A percentile compares a stretch with the other conserved stretches of the same genome.
These are phyloP conservation scores for Rhizophagus prolifer DNA, from an alignment of 192 early-diverging fungal species.

Conservation along the genomic window DNA sequence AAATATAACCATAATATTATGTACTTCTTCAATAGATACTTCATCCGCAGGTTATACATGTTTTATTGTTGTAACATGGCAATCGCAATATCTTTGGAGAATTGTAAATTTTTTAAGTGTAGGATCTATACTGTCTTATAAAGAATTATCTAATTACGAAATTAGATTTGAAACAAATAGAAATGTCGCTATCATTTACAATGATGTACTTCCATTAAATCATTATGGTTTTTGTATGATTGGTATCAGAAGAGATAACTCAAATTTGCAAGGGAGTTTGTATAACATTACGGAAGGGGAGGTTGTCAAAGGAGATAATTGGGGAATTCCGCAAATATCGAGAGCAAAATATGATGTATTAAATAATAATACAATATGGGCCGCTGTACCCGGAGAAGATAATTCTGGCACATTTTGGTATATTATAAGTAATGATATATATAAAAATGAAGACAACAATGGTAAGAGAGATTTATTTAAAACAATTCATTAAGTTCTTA, in stretches of 20 bases:
- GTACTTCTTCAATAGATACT: neutral
- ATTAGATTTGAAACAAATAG: neutral
- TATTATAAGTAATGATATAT: neutral
- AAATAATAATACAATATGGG: neutral
- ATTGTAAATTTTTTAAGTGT: neutral
- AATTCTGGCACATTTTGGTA: neutral
- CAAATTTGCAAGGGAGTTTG: neutral
- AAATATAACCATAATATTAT: neutral
- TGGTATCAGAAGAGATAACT: neutral
- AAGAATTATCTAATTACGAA: neutral
- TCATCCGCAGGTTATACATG: neutral
- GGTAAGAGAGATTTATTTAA: neutral
- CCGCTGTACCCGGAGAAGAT: neutral
- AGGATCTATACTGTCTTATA: neutral
- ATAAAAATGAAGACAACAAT: neutral
- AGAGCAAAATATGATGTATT: neutral
- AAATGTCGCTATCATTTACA: neutral
- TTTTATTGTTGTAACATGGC: neutral
- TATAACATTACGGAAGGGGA: neutral
- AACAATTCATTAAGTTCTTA: neutral
- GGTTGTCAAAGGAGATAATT: neutral
- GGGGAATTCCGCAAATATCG: neutral
- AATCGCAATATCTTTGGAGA: neutral
- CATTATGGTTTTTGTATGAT: neutral
- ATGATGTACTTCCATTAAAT: neutral